Conservation (phyloP, 495 filamentous ascomycete species). For the Penicillium robsamsonii region DNA sequence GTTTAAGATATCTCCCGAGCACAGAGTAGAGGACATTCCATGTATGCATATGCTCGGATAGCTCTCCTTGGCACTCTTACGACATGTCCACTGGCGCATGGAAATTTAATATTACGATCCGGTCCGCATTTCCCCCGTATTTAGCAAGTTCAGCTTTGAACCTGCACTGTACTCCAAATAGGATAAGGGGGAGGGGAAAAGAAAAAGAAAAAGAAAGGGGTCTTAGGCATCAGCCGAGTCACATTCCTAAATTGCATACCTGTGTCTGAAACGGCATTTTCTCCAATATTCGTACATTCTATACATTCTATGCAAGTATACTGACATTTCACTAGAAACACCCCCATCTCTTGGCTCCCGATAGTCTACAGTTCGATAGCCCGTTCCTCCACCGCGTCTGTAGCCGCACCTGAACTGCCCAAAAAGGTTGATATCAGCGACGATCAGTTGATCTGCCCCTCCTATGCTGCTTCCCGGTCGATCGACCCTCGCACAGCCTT, state of each 20-base stretch:
- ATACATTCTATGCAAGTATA: background rate
- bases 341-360: too few species aligned
- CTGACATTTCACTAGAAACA: background rate
- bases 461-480: conserved; percentile 11
- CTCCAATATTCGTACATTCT: conserved; percentile 1
- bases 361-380: background rate
- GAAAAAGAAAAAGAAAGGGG: background rate
- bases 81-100: conserved; percentile 6
- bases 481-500: conserved; percentile 6
- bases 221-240: conserved; percentile 5
- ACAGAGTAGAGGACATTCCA: too few species aligned
- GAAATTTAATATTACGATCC: conserved; percentile 15
- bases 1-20: conserved; percentile 11
- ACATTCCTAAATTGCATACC: conserved; percentile 15
- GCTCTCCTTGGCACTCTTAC: conserved; percentile 2
- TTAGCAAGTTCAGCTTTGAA: conserved; percentile 1
- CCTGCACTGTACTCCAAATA: background rate
- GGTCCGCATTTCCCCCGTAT: conserved; percentile 12
- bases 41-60: background rate
- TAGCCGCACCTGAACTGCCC: conserved; percentile 4
- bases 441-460: conserved; percentile 9
- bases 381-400: conserved; percentile 4
- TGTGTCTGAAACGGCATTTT: background rate
- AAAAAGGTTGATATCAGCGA: conserved; percentile 1
- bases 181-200: background rate